A percentile compares a stretch with the other conserved stretches of the same genome.
Evolutionary conservation across 176 grass and related monocot species (phyloP).

Genomic region (Otatea glauca): DNA sequence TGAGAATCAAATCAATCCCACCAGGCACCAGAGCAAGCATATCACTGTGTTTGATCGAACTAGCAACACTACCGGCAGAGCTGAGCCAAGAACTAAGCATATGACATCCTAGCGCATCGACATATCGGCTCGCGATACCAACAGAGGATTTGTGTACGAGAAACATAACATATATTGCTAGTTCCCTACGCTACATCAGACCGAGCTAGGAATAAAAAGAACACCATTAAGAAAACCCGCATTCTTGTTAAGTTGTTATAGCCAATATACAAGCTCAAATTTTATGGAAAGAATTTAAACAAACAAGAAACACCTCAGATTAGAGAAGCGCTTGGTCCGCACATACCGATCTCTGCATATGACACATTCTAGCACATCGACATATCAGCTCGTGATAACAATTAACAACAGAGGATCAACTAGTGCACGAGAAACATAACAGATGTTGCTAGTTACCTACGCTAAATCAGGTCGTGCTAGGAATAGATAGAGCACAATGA

Average conservation of each 20-base stretch:
- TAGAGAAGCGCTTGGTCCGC: neutral
- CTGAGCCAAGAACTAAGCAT: neutral
- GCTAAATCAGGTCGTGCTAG: neutral
- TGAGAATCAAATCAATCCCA: neutral
- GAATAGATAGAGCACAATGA: neutral
- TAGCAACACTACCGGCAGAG: neutral
- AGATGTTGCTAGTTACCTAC: neutral
- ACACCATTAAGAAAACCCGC: neutral
- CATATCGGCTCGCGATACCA: neutral
- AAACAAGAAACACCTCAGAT: neutral
- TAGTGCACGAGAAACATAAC: neutral
- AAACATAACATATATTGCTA: neutral
- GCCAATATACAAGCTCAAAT: neutral
- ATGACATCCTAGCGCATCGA: neutral
- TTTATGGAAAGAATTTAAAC: neutral
- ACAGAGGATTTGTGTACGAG: neutral
- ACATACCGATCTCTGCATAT: constrained; percentile 37
- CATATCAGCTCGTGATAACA: neutral
- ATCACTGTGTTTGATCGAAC: constrained; percentile 18
- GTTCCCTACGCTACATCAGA: neutral
- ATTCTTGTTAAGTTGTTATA: too few relatives aligned
- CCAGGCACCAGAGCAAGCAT: neutral
- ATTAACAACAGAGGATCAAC: neutral
- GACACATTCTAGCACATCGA: neutral
- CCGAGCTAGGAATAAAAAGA: neutral